Percentiles rank a stretch among this genome's conserved stretches.
These are phyloP conservation scores for Cladosporium colombiae DNA, from an alignment of 2,329 filamentous ascomycete species.

Conservation along the genomic window DNA sequence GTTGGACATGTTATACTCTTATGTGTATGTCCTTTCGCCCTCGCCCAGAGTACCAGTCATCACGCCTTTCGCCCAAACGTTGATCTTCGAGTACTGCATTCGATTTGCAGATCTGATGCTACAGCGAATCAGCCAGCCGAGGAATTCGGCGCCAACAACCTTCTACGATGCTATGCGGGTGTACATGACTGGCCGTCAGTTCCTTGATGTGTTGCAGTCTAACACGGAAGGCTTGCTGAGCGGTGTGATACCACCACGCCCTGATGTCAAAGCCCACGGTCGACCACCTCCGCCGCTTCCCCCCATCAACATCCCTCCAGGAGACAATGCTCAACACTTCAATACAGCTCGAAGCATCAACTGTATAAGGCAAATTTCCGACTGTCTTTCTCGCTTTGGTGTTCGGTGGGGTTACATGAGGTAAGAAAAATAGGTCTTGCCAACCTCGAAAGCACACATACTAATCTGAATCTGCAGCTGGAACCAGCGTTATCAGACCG, in stretches of 20 bases:
- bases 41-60: slow-evolving; percentile 72
- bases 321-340: slow-evolving; percentile 34
- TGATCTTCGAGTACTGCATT: slow-evolving; percentile 85
- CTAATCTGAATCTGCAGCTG: slow-evolving; percentile 37
- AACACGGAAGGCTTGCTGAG: slow-evolving; percentile 51
- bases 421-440: slow-evolving; percentile 23
- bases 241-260: slow-evolving; percentile 42
- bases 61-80: slow-evolving; percentile 71
- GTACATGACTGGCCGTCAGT: slow-evolving; percentile 66
- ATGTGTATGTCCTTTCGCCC: slow-evolving; percentile 83
- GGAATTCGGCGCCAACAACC: slow-evolving; percentile 70
- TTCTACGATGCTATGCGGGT: slow-evolving; percentile 86
- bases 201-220: slow-evolving; percentile 58
- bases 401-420: slow-evolving; percentile 51
- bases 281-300: slow-evolving; percentile 38
- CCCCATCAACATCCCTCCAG: slow-evolving; percentile 33
- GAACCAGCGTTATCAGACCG: slow-evolving; percentile 51
- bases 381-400: slow-evolving; percentile 49
- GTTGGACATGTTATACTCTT: slow-evolving; percentile 86
- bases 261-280: slow-evolving; percentile 42
- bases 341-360: slow-evolving; percentile 45
- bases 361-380: slow-evolving; percentile 51
- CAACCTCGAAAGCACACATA: background rate
- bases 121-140: slow-evolving; percentile 61
- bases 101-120: slow-evolving; percentile 78